Evolutionary conservation across 768 basidiomycete genomes (phyloP).

Genomic region (Dioszegia crocea): DNA sequence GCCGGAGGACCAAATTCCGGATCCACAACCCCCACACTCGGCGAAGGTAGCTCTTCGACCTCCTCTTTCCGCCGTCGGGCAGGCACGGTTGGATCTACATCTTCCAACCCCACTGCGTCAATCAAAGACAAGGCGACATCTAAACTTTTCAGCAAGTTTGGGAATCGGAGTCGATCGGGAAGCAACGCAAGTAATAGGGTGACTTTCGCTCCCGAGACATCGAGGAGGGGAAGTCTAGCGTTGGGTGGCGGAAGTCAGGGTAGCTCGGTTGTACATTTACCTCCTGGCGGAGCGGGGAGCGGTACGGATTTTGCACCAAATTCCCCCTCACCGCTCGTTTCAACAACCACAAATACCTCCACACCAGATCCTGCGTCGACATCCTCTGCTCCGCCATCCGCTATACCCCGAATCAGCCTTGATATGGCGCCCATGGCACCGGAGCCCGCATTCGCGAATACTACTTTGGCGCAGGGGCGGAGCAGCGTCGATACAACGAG

Average conservation of each 20-base stretch:
- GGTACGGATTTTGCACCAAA: neutral
- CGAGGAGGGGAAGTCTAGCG: neutral
- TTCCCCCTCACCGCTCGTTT: neutral
- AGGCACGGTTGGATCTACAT: slow-evolving; percentile 3
- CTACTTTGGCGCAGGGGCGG: neutral
- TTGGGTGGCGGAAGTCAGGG: neutral
- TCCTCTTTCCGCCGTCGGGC: slow-evolving; percentile 10
- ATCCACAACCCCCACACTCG: neutral
- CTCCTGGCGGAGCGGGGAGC: neutral
- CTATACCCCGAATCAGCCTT: neutral
- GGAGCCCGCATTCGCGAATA: neutral
- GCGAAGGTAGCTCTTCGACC: neutral
- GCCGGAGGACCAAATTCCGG: neutral
- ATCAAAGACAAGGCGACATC: slow-evolving; percentile 6
- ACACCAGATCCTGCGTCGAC: neutral
- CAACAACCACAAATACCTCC: neutral
- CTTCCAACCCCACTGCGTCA: neutral
- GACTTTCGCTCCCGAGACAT: slow-evolving; percentile 4
- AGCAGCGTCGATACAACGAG: slow-evolving; percentile 3
- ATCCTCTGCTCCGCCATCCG: neutral
- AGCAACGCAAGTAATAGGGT: slow-evolving; percentile 6
- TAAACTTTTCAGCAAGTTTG: slow-evolving; percentile 5
- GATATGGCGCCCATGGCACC: slow-evolving; percentile 8
- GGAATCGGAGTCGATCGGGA: slow-evolving; percentile 6
- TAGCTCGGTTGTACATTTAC: neutral